Evolutionary conservation across 2,329 filamentous ascomycete genomes (phyloP).

Genomic region (Fusarium nodosum): DNA sequence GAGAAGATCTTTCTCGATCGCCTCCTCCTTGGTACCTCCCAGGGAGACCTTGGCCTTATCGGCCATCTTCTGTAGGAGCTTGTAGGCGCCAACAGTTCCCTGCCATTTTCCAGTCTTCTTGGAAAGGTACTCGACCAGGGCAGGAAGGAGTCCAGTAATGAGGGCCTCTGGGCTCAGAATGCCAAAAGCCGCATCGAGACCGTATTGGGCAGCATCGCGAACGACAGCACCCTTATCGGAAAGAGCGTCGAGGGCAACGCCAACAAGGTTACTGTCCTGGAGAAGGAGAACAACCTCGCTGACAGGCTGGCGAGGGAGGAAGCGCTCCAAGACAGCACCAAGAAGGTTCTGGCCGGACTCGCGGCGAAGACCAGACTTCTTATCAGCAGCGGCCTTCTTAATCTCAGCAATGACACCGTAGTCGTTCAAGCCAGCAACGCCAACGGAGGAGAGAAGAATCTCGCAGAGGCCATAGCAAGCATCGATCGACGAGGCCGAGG

Average conservation of each 20-base stretch:
- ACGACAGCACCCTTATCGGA: constrained; percentile 92
- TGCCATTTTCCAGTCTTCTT: constrained; percentile 97
- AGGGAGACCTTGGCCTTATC: constrained; percentile 91
- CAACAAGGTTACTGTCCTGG: constrained; percentile 81
- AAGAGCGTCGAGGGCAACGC: constrained; percentile 83
- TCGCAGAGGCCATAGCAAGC: constrained; percentile 73
- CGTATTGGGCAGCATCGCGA: constrained; percentile 92
- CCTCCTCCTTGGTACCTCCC: constrained; percentile 83
- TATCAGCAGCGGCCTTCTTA: constrained; percentile 85
- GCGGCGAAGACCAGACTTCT: constrained; percentile 88
- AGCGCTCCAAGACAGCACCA: constrained; percentile 91
- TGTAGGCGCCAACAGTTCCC: constrained; percentile 88
- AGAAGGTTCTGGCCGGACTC: constrained; percentile 96
- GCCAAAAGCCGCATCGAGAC: constrained; percentile 87
- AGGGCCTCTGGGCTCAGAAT: constrained; percentile 85
- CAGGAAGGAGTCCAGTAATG: constrained; percentile 84
- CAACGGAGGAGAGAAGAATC: constrained; percentile 67
- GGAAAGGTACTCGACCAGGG: constrained; percentile 79
- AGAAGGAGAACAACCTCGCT: constrained; percentile 86
- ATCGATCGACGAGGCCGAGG: constrained; percentile 77
- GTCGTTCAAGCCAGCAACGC: constrained; percentile 64
- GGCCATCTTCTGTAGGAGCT: constrained; percentile 91
- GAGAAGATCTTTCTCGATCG: constrained; percentile 88
- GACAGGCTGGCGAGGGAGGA: constrained; percentile 81
- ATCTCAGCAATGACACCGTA: constrained; percentile 69